phyloP scores from a whole-genome alignment of 2,329 filamentous ascomycete genomes.

The Sporothrix phasma region DNA sequence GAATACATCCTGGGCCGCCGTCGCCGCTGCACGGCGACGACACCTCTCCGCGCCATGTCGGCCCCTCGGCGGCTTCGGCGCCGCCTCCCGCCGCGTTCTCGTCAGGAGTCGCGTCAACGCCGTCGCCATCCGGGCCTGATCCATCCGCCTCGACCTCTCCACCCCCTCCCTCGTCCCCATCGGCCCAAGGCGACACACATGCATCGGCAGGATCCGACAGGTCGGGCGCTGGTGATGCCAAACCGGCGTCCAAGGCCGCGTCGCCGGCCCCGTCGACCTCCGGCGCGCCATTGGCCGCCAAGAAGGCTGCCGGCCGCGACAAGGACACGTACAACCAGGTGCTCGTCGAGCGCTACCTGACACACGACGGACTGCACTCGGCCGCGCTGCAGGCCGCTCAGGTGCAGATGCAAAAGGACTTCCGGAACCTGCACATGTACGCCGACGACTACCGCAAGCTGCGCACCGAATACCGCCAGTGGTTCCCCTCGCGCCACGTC shows the following conservation, averaged over 20 bases:
- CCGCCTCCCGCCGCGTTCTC: conserved; percentile 15
- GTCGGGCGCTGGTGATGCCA: background rate
- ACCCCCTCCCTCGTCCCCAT: background rate
- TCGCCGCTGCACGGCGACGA: conserved; percentile 30
- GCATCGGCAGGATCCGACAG: background rate
- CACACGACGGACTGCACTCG: conserved; percentile 44
- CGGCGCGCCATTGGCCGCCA: background rate
- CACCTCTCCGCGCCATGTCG: conserved; percentile 32
- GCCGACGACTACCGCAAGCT: conserved; percentile 59
- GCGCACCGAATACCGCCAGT: conserved; percentile 43
- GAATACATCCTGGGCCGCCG: conserved; percentile 16
- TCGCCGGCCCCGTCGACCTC: conserved; percentile 8
- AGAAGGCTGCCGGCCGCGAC: conserved; percentile 32
- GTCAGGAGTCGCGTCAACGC: conserved; percentile 10
- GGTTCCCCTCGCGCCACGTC: conserved; percentile 46
- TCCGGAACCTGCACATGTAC: conserved; percentile 44
- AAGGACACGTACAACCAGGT: conserved; percentile 46
- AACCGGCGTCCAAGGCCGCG: background rate
- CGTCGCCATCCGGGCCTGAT: background rate
- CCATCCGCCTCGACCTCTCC: conserved; percentile 2
- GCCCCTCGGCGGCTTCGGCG: conserved; percentile 29
- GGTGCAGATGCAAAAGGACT: conserved; percentile 39
- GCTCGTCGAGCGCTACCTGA: conserved; percentile 44
- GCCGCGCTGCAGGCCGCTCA: conserved; percentile 45
- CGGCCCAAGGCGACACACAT: background rate